Evolutionary conservation across 345 rosid species (phyloP), one percentile per base, ranked within the genome.

Genomic region (Murraya paniculata): DNA sequence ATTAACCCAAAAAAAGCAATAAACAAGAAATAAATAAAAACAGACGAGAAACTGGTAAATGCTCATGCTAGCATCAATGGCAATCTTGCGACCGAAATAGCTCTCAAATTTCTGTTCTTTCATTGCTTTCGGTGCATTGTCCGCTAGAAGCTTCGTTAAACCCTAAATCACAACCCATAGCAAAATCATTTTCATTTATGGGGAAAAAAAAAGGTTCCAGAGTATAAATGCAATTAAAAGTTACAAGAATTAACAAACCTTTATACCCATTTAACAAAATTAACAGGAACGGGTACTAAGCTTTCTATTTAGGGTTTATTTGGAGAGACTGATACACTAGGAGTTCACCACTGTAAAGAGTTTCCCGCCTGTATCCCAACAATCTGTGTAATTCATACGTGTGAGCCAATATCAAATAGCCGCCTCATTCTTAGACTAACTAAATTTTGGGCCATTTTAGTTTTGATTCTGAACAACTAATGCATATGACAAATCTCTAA

Each of bases 11-110:
- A 0, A 14, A 8, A 7, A 35, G 18, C 50, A 45, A 45, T 45
- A 45, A 45, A 45, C 13, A 81, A 21, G 24, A 19, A 38, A 65
- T 21, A 16, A 38, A 65, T 6, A 22, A 58, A 28, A 48, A 85
- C 92, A 24, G 39, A 90, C 99, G 27, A 96, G 97, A 85, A 95
- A 94, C 82, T 96, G 99, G 80, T 96, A 94, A 64, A 94, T 96
- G 91, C 98, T 96, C 98, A 96, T 94, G 95, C 99, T 92, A 68
- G 99, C 98, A 74, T 96, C 99, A 53, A 96, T 86, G 28, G 98
- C 97, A 18, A 94, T 94, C 85, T 94, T 92, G 50, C 99, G 91
- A 72, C 99, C 98, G 27, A 96, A 96, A 72, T 85, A 96, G 86
- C 93, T 90, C 84, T 94, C 95, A 71, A 94, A 92, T 80, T 94